These are phyloP conservation scores for Clarireedia sp. DNA, from an alignment of 2,329 filamentous ascomycete genomes.

Conservation along the genomic window DNA sequence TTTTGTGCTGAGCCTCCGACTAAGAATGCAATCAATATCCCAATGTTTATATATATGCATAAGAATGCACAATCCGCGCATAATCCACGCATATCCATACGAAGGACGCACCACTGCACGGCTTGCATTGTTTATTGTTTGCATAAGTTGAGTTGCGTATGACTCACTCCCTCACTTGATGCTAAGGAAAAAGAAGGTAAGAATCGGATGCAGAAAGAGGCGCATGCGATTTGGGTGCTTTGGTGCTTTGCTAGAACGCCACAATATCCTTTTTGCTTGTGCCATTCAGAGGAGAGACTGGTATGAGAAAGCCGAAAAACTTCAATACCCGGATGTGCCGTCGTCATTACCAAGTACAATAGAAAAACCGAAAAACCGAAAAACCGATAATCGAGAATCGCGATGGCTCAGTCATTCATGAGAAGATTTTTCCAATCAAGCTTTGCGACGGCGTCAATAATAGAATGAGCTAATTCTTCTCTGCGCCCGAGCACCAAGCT, in stretches of 20 bases:
- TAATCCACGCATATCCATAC: no score
- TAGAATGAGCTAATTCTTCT: not conserved
- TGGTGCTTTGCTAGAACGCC: not conserved
- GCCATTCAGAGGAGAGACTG: not conserved
- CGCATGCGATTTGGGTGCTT: not conserved
- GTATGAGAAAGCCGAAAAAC: not conserved
- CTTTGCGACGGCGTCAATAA: not conserved
- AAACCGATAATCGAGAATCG: no score
- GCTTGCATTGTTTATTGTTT: not conserved
- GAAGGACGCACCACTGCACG: not conserved
- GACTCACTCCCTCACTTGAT: no score
- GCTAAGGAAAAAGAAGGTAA: no score
- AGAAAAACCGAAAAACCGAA: no score
- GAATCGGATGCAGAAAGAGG: not conserved
- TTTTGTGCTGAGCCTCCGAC: not conserved
- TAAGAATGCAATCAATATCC: not conserved
- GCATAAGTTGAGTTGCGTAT: not conserved
- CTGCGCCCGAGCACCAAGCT: not conserved
- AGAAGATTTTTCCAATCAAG: no score
- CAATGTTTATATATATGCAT: not conserved
- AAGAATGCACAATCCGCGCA: not conserved
- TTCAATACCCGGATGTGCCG: no score
- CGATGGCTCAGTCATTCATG: no score
- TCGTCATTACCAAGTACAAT: no score
- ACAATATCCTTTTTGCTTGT: not conserved